phyloP scores from a whole-genome alignment of 257 asterid genomes.

The Nicotiana attenuata region DNA sequence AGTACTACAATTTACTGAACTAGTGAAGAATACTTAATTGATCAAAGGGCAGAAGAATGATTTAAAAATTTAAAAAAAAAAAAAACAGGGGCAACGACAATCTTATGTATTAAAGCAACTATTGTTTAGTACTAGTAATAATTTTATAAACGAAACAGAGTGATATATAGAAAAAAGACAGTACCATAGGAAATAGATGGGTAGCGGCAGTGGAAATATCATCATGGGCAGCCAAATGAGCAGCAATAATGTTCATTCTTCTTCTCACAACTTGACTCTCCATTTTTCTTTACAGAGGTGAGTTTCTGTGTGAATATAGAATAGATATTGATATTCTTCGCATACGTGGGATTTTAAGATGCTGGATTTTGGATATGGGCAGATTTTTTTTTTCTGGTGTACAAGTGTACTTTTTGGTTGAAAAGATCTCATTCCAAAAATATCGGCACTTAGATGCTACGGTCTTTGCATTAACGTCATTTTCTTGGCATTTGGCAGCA shows the following conservation, averaged over 20 bases:
- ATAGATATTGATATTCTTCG: neutral
- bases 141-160: neutral
- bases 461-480: neutral
- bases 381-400: neutral
- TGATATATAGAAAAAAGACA: neutral
- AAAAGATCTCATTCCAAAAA: conserved; percentile 7
- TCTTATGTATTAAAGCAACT: neutral
- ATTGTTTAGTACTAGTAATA: neutral
- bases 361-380: neutral
- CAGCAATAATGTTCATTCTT: conserved; percentile 53
- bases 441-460: neutral
- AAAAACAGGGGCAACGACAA: neutral
- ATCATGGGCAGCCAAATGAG: conserved; percentile 51
- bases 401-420: neutral
- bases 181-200: conserved; percentile 72
- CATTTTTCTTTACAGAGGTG: conserved; percentile 27
- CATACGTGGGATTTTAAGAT: neutral
- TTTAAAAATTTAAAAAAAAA: too few species aligned
- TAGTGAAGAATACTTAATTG: too few species aligned
- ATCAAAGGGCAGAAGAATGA: neutral
- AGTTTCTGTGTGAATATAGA: neutral
- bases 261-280: conserved; percentile 53
- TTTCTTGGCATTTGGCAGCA: neutral
- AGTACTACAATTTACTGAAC: too few species aligned
- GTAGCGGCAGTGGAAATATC: conserved; percentile 65